These are phyloP conservation scores for Porcisia hertigi DNA, from an alignment of 208 protist species.

Conservation along the genomic window DNA sequence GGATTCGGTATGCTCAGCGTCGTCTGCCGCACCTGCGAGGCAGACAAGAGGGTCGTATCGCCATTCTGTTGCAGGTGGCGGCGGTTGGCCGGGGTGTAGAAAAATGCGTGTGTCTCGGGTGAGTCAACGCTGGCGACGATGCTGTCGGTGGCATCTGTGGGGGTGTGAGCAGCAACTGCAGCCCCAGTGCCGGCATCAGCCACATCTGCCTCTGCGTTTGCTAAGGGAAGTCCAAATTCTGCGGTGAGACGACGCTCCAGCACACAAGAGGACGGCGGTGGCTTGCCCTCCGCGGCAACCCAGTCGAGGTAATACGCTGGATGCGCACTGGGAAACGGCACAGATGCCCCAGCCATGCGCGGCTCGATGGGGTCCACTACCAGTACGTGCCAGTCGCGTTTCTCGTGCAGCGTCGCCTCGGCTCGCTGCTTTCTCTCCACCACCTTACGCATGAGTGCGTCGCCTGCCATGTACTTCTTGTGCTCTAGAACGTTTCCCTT, in stretches of 20 bases:
- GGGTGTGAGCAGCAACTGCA: background rate
- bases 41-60: slow-evolving; percentile 59
- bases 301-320: slow-evolving; percentile 62
- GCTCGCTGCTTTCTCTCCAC: slow-evolving; percentile 25
- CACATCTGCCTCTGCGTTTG: background rate
- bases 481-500: slow-evolving; percentile 39
- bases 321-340: slow-evolving; percentile 62
- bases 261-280: background rate
- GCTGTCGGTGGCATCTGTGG: background rate
- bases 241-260: slow-evolving; percentile 10
- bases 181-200: background rate
- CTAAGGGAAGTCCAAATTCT: slow-evolving; percentile 6
- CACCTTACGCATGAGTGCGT: slow-evolving; percentile 29
- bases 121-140: slow-evolving; percentile 5
- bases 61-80: slow-evolving; percentile 65
- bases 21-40: background rate
- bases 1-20: slow-evolving; percentile 19
- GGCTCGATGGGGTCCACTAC: slow-evolving; percentile 65
- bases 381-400: slow-evolving; percentile 51
- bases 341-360: slow-evolving; percentile 28
- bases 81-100: slow-evolving; percentile 29
- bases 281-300: background rate
- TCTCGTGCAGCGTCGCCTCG: slow-evolving; percentile 27
- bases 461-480: slow-evolving; percentile 36
- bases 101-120: slow-evolving; percentile 9